A percentile compares a stretch with the other conserved stretches of the same genome.
phyloP scores from a whole-genome alignment of 345 rosid genomes.

The Lepidium didymum region DNA sequence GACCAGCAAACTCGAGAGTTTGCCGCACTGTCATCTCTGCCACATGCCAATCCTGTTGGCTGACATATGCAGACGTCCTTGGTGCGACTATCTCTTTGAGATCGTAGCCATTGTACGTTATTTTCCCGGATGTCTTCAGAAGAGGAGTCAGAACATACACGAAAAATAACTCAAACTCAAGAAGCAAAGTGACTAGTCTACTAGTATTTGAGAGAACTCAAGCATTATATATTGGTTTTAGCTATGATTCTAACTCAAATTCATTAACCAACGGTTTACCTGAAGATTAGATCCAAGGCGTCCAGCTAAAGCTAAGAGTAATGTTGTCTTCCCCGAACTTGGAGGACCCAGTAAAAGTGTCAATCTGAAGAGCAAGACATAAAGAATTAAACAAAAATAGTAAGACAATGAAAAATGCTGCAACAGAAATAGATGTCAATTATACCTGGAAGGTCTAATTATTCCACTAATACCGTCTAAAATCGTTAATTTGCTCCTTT shows the following conservation, averaged over 20 bases:
- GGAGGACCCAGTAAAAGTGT: slow-evolving; percentile 97
- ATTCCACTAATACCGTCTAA: slow-evolving; percentile 70
- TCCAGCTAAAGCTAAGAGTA: slow-evolving; percentile 90
- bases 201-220: background rate
- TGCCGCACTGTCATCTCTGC: slow-evolving; percentile 97
- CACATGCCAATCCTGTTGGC: slow-evolving; percentile 92
- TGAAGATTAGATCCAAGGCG: slow-evolving; percentile 64
- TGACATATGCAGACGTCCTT: slow-evolving; percentile 86
- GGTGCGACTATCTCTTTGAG: slow-evolving; percentile 80
- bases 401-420: background rate
- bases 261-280: slow-evolving; percentile 32
- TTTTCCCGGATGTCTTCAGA: slow-evolving; percentile 65
- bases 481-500: slow-evolving; percentile 74
- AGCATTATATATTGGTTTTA: background rate
- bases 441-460: slow-evolving; percentile 87
- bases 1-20: slow-evolving; percentile 81
- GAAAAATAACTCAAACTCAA: slow-evolving; percentile 1
- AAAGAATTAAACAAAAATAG: background rate
- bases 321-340: slow-evolving; percentile 93
- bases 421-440: background rate
- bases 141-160: slow-evolving; percentile 8
- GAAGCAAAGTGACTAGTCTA: background rate
- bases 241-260: background rate
- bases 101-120: slow-evolving; percentile 75
- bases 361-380: slow-evolving; percentile 40